These are phyloP conservation scores for Paramarasmius palmivorus DNA, from an alignment of 1,284 basidiomycete genomes.

Conservation along the genomic window DNA sequence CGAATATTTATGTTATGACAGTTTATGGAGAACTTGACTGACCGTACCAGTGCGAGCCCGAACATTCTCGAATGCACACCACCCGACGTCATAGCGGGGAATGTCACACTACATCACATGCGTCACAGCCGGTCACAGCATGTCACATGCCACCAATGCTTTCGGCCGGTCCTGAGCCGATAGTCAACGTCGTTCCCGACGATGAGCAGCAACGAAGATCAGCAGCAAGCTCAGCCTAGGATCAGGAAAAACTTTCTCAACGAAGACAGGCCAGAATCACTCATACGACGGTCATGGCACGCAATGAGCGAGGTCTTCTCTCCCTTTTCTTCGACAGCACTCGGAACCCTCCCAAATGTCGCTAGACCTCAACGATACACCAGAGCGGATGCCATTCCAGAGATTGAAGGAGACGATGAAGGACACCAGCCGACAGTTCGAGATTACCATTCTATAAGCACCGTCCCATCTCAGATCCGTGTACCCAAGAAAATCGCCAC, in stretches of 20 bases:
- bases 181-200: neutral
- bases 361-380: conserved; percentile 60
- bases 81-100: no score
- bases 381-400: conserved; percentile 70
- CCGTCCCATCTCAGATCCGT: conserved; percentile 57
- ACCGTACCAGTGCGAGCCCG: no score
- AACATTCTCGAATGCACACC: no score
- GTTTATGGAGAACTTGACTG: neutral
- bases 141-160: no score
- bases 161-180: neutral
- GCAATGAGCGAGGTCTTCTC: conserved; percentile 58
- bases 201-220: neutral
- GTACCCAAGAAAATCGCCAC: conserved; percentile 89
- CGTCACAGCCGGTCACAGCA: no score
- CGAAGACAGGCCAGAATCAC: conserved; percentile 24
- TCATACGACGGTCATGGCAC: conserved; percentile 52
- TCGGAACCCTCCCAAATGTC: conserved; percentile 64
- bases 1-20: neutral
- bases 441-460: conserved; percentile 73
- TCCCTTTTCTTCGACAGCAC: conserved; percentile 71
- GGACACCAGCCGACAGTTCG: conserved; percentile 60
- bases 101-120: no score
- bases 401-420: conserved; percentile 48
- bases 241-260: conserved; percentile 2
- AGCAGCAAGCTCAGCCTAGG: neutral